Percentiles rank a stretch among this genome's conserved stretches.
Evolutionary conservation across 2,329 filamentous ascomycete genomes (phyloP).

Genomic region (Calonectria pseudoturangicola): DNA sequence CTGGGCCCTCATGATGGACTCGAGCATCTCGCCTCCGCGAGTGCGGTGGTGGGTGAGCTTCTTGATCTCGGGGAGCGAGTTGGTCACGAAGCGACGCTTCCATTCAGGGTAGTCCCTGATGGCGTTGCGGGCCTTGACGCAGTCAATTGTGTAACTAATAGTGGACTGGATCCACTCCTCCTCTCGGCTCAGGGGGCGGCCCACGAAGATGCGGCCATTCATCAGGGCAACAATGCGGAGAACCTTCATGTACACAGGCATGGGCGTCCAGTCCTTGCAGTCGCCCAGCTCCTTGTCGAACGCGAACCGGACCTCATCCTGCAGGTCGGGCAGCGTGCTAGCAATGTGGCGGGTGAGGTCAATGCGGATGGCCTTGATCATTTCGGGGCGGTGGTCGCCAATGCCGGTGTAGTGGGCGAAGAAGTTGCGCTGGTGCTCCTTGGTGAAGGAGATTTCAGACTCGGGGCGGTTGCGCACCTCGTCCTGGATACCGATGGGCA

Average conservation of each 20-base stretch:
- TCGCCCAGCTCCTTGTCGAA: slow-evolving; percentile 39
- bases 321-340: slow-evolving; percentile 35
- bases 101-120: slow-evolving; percentile 34
- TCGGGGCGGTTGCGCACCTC: slow-evolving; percentile 38
- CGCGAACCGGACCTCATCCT: slow-evolving; percentile 33
- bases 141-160: slow-evolving; percentile 38
- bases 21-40: slow-evolving; percentile 34
- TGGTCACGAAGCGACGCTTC: slow-evolving; percentile 35
- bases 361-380: slow-evolving; percentile 41
- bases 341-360: slow-evolving; percentile 38
- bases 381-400: slow-evolving; percentile 36
- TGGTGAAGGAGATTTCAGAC: slow-evolving; percentile 28
- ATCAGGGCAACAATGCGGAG: slow-evolving; percentile 38
- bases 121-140: slow-evolving; percentile 37
- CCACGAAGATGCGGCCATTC: slow-evolving; percentile 39
- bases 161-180: slow-evolving; percentile 38
- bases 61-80: slow-evolving; percentile 31
- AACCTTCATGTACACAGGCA: slow-evolving; percentile 34
- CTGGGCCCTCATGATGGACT: slow-evolving; percentile 34
- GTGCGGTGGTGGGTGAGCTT: slow-evolving; percentile 34
- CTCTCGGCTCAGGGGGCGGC: slow-evolving; percentile 36
- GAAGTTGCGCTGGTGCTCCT: slow-evolving; percentile 40
- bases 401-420: slow-evolving; percentile 36
- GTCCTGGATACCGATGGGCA: slow-evolving; percentile 35
- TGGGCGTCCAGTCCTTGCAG: slow-evolving; percentile 35